Percentiles rank a stretch among this genome's conserved stretches.
These are phyloP conservation scores for Cyberlindnera mrakii DNA, from an alignment of 805 yeast species.

Conservation along the genomic window DNA sequence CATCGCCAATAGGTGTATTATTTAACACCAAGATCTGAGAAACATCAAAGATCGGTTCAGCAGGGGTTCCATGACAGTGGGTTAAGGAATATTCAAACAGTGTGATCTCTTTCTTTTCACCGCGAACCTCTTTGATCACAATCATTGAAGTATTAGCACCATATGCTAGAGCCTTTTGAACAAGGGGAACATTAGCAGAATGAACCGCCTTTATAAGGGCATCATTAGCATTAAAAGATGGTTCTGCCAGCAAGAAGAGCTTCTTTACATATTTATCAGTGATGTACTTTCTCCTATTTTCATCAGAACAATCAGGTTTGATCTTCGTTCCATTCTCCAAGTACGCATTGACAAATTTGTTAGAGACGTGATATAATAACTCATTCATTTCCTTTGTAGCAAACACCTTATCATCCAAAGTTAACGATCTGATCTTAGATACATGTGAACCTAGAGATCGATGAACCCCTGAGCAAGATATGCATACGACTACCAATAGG, in stretches of 20 bases:
- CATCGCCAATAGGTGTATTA: slow-evolving; percentile 43
- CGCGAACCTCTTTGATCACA: slow-evolving; percentile 26
- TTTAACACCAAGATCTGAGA: slow-evolving; percentile 55
- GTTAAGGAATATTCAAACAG: slow-evolving; percentile 49
- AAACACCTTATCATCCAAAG: slow-evolving; percentile 54
- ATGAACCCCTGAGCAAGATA: slow-evolving; percentile 85
- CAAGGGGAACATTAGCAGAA: slow-evolving; percentile 39
- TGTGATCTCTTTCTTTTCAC: slow-evolving; percentile 22
- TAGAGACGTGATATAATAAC: slow-evolving; percentile 51
- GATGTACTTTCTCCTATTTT: slow-evolving; percentile 52
- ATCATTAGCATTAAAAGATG: slow-evolving; percentile 24
- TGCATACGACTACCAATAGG: slow-evolving; percentile 65
- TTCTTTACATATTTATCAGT: slow-evolving; percentile 57
- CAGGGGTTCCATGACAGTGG: slow-evolving; percentile 28
- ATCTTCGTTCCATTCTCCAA: slow-evolving; percentile 47
- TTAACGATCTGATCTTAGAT: slow-evolving; percentile 71
- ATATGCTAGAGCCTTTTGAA: slow-evolving; percentile 37
- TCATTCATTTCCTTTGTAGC: slow-evolving; percentile 54
- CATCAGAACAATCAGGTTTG: slow-evolving; percentile 31
- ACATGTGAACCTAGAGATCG: slow-evolving; percentile 79
- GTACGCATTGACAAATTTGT: slow-evolving; percentile 48
- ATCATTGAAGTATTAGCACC: slow-evolving; percentile 43
- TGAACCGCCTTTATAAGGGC: slow-evolving; percentile 47
- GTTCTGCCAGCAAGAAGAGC: slow-evolving; percentile 31
- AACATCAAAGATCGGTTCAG: slow-evolving; percentile 35